Percentiles rank a stretch among this genome's conserved stretches.
These are phyloP conservation scores for Syzygium jambos DNA, from an alignment of 345 rosid species.

Conservation along the genomic window DNA sequence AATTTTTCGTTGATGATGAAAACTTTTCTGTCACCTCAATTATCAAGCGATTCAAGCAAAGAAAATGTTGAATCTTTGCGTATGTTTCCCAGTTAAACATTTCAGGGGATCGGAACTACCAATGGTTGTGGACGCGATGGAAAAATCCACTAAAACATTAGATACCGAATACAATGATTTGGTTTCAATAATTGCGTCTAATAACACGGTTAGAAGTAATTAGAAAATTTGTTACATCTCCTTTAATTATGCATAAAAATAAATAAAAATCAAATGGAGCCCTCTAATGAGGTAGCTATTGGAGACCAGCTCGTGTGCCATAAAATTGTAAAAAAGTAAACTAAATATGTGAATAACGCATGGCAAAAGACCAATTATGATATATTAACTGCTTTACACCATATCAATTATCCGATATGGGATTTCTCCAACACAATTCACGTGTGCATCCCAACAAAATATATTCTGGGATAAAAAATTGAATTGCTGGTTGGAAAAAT, in stretches of 20 bases:
- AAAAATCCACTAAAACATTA: neutral
- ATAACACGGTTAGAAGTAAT: neutral
- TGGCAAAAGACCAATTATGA: too few relatives aligned
- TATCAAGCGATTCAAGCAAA: neutral
- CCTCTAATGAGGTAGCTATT: neutral
- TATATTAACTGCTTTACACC: too few relatives aligned
- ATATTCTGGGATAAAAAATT: neutral
- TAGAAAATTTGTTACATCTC: too few relatives aligned
- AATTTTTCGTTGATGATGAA: neutral
- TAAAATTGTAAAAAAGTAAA: too few relatives aligned
- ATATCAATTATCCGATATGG: too few relatives aligned
- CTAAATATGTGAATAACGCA: too few relatives aligned
- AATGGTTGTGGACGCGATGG: neutral
- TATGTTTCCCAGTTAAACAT: too few relatives aligned
- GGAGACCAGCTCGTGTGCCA: neutral
- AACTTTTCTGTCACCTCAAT: neutral
- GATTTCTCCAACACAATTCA: too few relatives aligned
- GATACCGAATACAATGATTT: neutral
- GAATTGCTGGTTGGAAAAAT: neutral
- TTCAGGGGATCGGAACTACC: neutral
- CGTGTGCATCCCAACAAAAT: too few relatives aligned
- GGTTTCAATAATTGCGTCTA: neutral
- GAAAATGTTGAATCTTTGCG: neutral
- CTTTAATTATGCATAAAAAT: too few relatives aligned
- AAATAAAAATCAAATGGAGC: neutral